Evolutionary conservation across 202 grass and related monocot species (phyloP).

Genomic region (Schoenoplectus tabernaemontani): DNA sequence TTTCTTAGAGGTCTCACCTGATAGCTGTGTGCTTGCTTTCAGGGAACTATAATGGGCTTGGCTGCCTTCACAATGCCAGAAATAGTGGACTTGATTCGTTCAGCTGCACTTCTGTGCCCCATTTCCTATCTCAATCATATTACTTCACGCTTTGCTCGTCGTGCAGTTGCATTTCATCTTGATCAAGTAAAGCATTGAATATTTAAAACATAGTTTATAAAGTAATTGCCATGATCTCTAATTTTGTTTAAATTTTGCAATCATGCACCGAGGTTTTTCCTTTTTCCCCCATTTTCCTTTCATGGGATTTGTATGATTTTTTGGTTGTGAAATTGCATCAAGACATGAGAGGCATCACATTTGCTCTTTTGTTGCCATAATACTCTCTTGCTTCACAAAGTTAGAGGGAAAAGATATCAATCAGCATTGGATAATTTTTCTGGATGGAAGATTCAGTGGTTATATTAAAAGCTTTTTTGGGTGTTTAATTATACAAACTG

Average conservation of each 20-base stretch:
- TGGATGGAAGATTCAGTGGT: neutral
- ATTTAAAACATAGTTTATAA: constrained; percentile 18
- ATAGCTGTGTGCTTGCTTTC: neutral
- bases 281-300: neutral
- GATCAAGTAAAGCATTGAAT: constrained; percentile 59
- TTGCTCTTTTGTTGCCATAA: neutral
- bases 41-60: constrained; percentile 98
- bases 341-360: neutral
- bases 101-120: constrained; percentile 91
- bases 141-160: constrained; percentile 65
- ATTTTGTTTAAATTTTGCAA: constrained; percentile 1
- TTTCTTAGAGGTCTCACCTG: neutral
- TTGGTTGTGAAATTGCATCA: neutral
- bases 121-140: constrained; percentile 94
- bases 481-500: neutral
- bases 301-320: neutral
- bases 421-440: neutral
- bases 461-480: neutral
- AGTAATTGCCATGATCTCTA: constrained; percentile 24
- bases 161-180: constrained; percentile 78
- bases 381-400: neutral
- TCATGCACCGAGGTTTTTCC: neutral
- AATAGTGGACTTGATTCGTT: constrained; percentile 61
- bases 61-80: constrained; percentile 73
- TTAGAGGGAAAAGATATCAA: neutral